These are phyloP conservation scores for Chara braunii DNA, from an alignment of 139 green algal species.

Conservation along the genomic window DNA sequence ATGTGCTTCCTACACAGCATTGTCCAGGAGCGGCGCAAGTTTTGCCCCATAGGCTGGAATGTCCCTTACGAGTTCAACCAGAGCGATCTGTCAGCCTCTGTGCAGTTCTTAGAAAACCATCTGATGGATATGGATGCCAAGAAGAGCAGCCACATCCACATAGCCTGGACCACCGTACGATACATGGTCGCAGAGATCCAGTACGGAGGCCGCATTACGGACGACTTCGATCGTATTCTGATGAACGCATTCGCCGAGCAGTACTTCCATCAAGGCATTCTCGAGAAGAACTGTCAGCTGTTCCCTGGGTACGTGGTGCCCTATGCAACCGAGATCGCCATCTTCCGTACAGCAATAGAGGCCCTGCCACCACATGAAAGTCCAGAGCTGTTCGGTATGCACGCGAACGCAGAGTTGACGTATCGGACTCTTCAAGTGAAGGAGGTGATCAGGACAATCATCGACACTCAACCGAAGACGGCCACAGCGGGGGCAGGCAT, in stretches of 20 bases:
- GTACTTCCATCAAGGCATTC: slow-evolving; percentile 47
- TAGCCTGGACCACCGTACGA: slow-evolving; percentile 54
- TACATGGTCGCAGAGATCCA: slow-evolving; percentile 90
- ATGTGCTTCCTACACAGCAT: slow-evolving; percentile 85
- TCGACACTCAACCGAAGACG: slow-evolving; percentile 82
- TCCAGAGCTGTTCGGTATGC: slow-evolving; percentile 89
- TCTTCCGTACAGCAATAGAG: slow-evolving; percentile 70
- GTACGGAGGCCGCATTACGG: slow-evolving; percentile 91
- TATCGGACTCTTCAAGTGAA: slow-evolving; percentile 72
- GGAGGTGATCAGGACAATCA: slow-evolving; percentile 62
- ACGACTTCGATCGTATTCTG: slow-evolving; percentile 85
- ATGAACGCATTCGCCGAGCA: slow-evolving; percentile 88
- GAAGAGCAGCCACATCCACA: slow-evolving; percentile 50
- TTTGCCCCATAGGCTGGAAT: slow-evolving; percentile 89
- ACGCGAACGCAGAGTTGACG: slow-evolving; percentile 88
- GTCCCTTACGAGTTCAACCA: slow-evolving; percentile 96
- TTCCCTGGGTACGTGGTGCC: slow-evolving; percentile 68
- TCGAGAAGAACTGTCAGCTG: slow-evolving; percentile 46
- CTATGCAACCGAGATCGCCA: slow-evolving; percentile 67
- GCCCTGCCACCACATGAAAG: slow-evolving; percentile 65
- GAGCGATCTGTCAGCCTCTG: slow-evolving; percentile 74
- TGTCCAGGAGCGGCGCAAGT: slow-evolving; percentile 87
- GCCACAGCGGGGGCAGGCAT: slow-evolving; percentile 52
- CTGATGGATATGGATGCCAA: slow-evolving; percentile 86
- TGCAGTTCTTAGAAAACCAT: slow-evolving; percentile 87